These are phyloP conservation scores for Podaxis pistillaris DNA, from an alignment of 768 basidiomycete genomes.

Conservation along the genomic window DNA sequence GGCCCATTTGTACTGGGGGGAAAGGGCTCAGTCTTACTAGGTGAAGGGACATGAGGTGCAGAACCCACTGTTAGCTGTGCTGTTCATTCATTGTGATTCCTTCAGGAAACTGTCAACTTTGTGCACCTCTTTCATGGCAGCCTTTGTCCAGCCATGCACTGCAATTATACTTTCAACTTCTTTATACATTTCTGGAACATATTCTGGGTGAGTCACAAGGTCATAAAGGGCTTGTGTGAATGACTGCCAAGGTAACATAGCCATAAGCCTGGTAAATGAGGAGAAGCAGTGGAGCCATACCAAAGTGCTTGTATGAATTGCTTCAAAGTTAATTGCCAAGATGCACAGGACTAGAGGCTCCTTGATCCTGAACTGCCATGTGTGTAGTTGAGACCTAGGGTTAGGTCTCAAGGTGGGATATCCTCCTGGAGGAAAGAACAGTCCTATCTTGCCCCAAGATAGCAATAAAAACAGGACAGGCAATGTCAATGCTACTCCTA, in stretches of 20 bases:
- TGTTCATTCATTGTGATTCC: constrained; percentile 26
- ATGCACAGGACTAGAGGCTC: constrained; percentile 22
- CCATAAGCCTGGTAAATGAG: background rate
- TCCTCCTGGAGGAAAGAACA: too few relatives aligned
- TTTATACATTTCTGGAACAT: constrained; percentile 33
- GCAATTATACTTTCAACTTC: constrained; percentile 37
- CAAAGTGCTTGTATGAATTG: constrained; percentile 39
- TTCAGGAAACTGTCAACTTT: constrained; percentile 46
- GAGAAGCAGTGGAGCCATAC: constrained; percentile 20
- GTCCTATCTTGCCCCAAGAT: too few relatives aligned
- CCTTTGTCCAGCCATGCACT: constrained; percentile 33
- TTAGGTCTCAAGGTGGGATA: too few relatives aligned
- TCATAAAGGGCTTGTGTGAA: constrained; percentile 26
- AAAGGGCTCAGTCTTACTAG: background rate
- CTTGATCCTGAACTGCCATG: too few relatives aligned
- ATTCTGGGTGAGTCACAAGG: constrained; percentile 32
- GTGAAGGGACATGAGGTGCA: background rate
- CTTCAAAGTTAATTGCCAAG: constrained; percentile 35
- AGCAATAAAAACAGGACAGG: too few relatives aligned
- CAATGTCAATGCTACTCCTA: too few relatives aligned
- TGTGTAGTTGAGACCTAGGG: too few relatives aligned
- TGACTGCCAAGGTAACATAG: background rate
- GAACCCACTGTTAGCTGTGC: constrained; percentile 1
- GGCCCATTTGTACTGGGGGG: constrained; percentile 21
- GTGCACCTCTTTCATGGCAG: constrained; percentile 33